Evolutionary conservation across 2,329 filamentous ascomycete genomes (phyloP), one percentile per base, ranked within the genome.

Genomic region (Chaetomium strumarium): DNA sequence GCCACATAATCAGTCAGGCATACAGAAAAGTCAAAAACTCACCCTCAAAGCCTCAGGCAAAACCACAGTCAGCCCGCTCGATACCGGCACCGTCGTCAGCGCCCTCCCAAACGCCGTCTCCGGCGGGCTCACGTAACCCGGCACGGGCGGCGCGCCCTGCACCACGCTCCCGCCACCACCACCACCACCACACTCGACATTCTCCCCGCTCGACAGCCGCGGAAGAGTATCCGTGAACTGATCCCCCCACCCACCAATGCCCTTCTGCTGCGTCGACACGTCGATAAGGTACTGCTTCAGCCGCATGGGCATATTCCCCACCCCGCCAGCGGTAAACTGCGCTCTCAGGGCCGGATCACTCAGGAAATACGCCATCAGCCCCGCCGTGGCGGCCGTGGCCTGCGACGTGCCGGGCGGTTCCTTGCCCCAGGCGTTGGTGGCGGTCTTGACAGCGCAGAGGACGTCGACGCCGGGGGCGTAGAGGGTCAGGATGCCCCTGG

Each of bases 211-310:
- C 11, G 43, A 17, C 43, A 45, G 16, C 43, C 43, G 30, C 16
- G 43, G 43, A 11, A 45, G 13, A 12, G 10, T 1, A 19, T 45
- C 43, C 31, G 43, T 45, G 10, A 20, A 9, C 29, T 17, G 16
- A 20, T 45, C 43, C 29, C 31, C 31, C 43, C 43, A 45, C 30
- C 43, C 43, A 12, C 17, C 17, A 16, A 45, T 36, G 2, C 43
- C 43, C 43, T 45, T 45, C 31, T 45, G 30, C 43, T n/a, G 14
- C 31, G 43, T 45, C 43, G 43, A 34, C 17, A 45, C 43, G 10
- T 13, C 3, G 1, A 45, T 12, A 31, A 45, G 17, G 24, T 45
- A n/a, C 43, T 45, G 43, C 31, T 45, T 45, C 11, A 45, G 30
- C 17, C 43, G 30, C 43, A 45, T 45, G 9, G 43, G 43, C 43